phyloP scores from a whole-genome alignment of 2,329 filamentous ascomycete species.

The Aureobasidium sp. region DNA sequence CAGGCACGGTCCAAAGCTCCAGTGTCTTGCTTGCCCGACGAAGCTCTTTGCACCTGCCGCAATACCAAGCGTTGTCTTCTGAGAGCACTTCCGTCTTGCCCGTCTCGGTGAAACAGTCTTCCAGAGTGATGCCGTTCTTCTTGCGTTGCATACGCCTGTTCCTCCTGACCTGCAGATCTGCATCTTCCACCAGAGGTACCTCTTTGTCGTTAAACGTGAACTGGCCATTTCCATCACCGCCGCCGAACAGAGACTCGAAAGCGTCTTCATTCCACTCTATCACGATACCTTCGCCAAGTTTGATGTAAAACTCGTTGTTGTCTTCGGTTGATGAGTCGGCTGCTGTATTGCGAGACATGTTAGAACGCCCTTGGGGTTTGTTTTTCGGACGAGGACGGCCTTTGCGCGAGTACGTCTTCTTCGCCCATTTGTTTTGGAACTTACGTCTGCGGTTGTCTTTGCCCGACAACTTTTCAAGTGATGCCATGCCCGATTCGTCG shows the following conservation, averaged over 20 bases:
- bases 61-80: constrained; percentile 96
- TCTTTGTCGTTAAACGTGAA: constrained; percentile 51
- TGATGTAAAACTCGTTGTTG: constrained; percentile 42
- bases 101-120: constrained; percentile 91
- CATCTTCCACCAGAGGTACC: constrained; percentile 48
- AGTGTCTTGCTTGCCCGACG: constrained; percentile 91
- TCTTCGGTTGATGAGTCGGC: constrained; percentile 20
- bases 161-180: constrained; percentile 58
- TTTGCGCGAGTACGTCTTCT: constrained; percentile 24
- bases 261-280: constrained; percentile 75
- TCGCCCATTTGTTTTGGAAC: constrained; percentile 14
- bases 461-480: constrained; percentile 14
- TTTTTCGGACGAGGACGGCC: constrained; percentile 10
- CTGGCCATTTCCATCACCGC: constrained; percentile 48
- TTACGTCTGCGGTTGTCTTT: constrained; percentile 15
- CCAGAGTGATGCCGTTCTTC: constrained; percentile 71
- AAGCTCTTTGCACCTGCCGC: constrained; percentile 89
- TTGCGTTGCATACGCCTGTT: constrained; percentile 57
- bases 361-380: constrained; percentile 5
- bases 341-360: constrained; percentile 26
- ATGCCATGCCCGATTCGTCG: constrained; percentile 11
- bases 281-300: constrained; percentile 75
- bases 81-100: constrained; percentile 90
- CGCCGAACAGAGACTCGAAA: constrained; percentile 62
- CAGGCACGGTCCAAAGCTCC: constrained; percentile 92